phyloP scores from a whole-genome alignment of 1,139 yeast species.

The Magnusiomyces magnusii region DNA sequence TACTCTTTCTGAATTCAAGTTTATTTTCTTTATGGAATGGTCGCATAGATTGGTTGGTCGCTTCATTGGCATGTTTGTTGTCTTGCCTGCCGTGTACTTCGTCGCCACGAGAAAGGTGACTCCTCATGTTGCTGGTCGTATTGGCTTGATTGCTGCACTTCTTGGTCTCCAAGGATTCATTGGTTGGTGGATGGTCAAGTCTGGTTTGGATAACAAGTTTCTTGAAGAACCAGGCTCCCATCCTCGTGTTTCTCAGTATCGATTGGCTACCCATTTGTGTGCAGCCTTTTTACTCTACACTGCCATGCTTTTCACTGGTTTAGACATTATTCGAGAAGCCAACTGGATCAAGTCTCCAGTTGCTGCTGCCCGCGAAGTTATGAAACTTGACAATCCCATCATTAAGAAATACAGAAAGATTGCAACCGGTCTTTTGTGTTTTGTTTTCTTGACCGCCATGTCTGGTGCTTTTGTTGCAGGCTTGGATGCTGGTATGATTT shows the following conservation, averaged over 20 bases:
- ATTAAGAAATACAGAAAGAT: constrained; percentile 49
- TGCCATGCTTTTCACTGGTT: constrained; percentile 86
- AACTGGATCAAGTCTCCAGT: constrained; percentile 57
- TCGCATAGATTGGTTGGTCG: constrained; percentile 90
- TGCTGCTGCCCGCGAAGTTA: constrained; percentile 43
- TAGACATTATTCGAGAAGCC: constrained; percentile 72
- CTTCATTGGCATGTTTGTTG: constrained; percentile 73
- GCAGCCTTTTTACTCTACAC: constrained; percentile 85
- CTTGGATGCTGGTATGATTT: constrained; percentile 92
- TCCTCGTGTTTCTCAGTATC: constrained; percentile 94
- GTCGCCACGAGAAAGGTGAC: constrained; percentile 62
- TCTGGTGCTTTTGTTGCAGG: constrained; percentile 99
- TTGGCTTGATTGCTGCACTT: constrained; percentile 64
- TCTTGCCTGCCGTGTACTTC: constrained; percentile 80
- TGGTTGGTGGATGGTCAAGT: constrained; percentile 99
- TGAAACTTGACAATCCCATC: constrained; percentile 51
- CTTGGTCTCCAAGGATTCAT: constrained; percentile 91
- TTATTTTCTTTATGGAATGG: constrained; percentile 98
- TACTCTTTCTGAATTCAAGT: constrained; percentile 87
- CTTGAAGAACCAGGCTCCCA: constrained; percentile 68
- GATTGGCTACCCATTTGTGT: constrained; percentile 89
- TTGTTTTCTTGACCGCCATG: constrained; percentile 86
- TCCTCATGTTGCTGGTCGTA: constrained; percentile 55
- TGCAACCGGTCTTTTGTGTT: constrained; percentile 49
- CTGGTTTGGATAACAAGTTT: constrained; percentile 82